These are phyloP conservation scores for Penicillium pulvis DNA, from an alignment of 495 filamentous ascomycete species.

Conservation along the genomic window DNA sequence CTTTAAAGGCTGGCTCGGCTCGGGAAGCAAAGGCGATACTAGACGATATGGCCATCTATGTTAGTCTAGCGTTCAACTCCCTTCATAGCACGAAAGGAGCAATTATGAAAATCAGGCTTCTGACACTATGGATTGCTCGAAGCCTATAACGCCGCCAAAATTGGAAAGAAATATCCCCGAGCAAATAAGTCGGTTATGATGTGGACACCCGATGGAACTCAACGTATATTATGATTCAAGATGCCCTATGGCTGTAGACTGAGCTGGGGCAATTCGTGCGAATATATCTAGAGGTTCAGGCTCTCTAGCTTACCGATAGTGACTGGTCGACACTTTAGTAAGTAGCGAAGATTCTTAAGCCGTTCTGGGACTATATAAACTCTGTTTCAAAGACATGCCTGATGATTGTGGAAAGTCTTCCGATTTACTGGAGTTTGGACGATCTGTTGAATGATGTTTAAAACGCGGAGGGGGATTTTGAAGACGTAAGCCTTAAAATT, in stretches of 20 bases:
- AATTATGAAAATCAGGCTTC: slow-evolving; percentile 14
- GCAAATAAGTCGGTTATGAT: slow-evolving; percentile 15
- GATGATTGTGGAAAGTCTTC: slow-evolving; percentile 7
- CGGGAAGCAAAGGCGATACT: slow-evolving; percentile 15
- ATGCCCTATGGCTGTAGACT: slow-evolving; percentile 12
- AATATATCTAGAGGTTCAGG: slow-evolving; percentile 14
- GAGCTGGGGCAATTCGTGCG: slow-evolving; percentile 13
- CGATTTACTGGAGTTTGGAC: slow-evolving; percentile 14
- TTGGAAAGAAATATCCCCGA: slow-evolving; percentile 15
- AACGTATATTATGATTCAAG: slow-evolving; percentile 11
- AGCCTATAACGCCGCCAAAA: slow-evolving; percentile 12
- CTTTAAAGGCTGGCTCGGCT: slow-evolving; percentile 15
- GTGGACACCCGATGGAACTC: slow-evolving; percentile 17
- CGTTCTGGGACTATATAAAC: slow-evolving; percentile 15
- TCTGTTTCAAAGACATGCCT: slow-evolving; percentile 14
- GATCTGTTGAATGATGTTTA: slow-evolving; percentile 12
- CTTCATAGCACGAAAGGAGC: slow-evolving; percentile 14
- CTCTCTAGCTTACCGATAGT: slow-evolving; percentile 13
- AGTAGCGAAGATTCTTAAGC: slow-evolving; percentile 16
- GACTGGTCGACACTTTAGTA: slow-evolving; percentile 16
- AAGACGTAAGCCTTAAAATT: slow-evolving; percentile 13
- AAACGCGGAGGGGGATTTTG: slow-evolving; percentile 11
- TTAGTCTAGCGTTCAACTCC: slow-evolving; percentile 11
- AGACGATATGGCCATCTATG: slow-evolving; percentile 11
- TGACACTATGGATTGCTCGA: slow-evolving; percentile 14